Base-by-base conservation (phyloP, 192 early-diverging fungal species). In the Coemansia sp. region DNA sequence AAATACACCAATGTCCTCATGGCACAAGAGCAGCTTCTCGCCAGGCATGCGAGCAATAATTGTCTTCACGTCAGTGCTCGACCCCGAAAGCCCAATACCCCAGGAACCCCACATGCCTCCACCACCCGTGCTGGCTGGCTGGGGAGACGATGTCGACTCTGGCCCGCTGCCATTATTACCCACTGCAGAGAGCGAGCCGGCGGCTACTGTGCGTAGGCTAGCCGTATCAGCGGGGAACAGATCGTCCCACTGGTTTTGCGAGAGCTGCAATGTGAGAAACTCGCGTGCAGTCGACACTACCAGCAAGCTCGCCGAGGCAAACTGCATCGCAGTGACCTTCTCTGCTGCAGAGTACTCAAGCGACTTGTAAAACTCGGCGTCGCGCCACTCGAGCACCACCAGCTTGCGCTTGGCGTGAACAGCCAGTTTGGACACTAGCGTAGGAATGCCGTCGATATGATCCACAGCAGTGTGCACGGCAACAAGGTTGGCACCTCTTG, bases 401-500 rank as follows among this genome's bases (percentile, higher is more conserved):
- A 95, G 69, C 68, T 86, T 91, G 69, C 85, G 86, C 73, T 87
- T 89, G 14, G 89, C 87, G 23, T 87, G 90, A 1, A 93, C 88
- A 7, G 91, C 92, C 38, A 93, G 83, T 55, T 90, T 89, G 19
- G 90, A 89, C 34, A 91, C 79, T 31, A 93, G 83, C 63, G 84
- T 83, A 14, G 89, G 92, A 36, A 90, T 87, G 29, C 78, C 77
- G 48, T 85, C 90, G 37, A 86, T 86, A 62, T 86, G 84, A 37
- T 92, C 91, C 15, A 92, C 86, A 38, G 82, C 84, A 1, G 92
- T 90, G 71, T 90, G 87, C 44, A 92, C 85, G 17, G 93, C 85
- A 66, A 96, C 84, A 39, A 94, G 57, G 57, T 88, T 89, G 0
- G 91, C 93, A 17, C 94, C 93, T 66, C 85, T 88, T 17, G 93